These are phyloP conservation scores for Yamadazyma tumulicola DNA, from an alignment of 805 yeast species.

Conservation along the genomic window DNA sequence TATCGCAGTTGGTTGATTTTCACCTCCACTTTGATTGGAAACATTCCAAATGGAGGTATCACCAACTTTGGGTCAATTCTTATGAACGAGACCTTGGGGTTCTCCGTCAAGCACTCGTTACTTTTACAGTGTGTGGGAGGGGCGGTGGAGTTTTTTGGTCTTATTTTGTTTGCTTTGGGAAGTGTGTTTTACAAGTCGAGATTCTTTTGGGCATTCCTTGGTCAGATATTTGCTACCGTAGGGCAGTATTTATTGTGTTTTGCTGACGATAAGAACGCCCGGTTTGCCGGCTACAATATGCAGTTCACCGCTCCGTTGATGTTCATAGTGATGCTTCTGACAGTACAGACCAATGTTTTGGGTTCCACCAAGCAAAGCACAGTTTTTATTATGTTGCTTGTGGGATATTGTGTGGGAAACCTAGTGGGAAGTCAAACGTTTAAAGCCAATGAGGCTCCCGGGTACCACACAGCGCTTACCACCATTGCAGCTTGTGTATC, in stretches of 20 bases:
- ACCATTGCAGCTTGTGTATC: slow-evolving; percentile 35
- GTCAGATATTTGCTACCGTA: slow-evolving; percentile 19
- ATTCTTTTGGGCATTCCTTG: slow-evolving; percentile 22
- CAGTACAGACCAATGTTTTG: slow-evolving; percentile 46
- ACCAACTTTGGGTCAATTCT: slow-evolving; percentile 35
- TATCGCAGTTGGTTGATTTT: slow-evolving; percentile 33
- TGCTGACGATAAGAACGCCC: slow-evolving; percentile 21
- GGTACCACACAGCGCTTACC: slow-evolving; percentile 38
- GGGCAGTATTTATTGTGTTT: slow-evolving; percentile 42
- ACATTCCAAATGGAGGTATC: slow-evolving; percentile 37
- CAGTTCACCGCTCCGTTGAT: slow-evolving; percentile 21
- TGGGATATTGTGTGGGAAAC: slow-evolving; percentile 54
- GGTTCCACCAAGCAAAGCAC: slow-evolving; percentile 57
- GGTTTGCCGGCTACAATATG: slow-evolving; percentile 13
- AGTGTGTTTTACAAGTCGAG: slow-evolving; percentile 25
- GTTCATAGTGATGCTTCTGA: slow-evolving; percentile 28
- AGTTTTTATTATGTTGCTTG: slow-evolving; percentile 41
- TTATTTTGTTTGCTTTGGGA: slow-evolving; percentile 25
- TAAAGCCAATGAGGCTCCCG: slow-evolving; percentile 40
- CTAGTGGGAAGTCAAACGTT: slow-evolving; percentile 55
- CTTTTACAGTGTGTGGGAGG: slow-evolving; percentile 47
- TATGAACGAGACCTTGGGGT: slow-evolving; percentile 23
- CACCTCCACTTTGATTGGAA: slow-evolving; percentile 20
- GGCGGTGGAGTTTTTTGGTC: slow-evolving; percentile 42
- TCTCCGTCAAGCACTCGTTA: slow-evolving; percentile 30